phyloP scores from a whole-genome alignment of 1,139 yeast genomes.

The Candida glucosophila region DNA sequence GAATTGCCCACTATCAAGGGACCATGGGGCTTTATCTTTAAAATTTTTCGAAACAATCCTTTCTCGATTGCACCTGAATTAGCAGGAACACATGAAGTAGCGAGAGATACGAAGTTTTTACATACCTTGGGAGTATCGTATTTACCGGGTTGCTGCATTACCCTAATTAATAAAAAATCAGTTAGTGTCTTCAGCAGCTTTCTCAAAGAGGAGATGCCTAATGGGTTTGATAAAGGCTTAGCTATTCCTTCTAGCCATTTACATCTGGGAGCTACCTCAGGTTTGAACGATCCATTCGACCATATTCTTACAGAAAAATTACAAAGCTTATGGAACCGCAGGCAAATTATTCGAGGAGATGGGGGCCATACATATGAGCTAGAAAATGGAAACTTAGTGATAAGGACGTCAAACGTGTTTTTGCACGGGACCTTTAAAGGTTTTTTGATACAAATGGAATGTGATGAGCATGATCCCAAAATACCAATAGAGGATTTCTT shows the following conservation, averaged over 20 bases:
- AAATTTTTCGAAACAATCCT: slow-evolving; percentile 55
- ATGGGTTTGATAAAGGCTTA: slow-evolving; percentile 8
- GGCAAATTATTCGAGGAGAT: slow-evolving; percentile 71
- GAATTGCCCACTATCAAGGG: slow-evolving; percentile 52
- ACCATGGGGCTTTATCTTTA: slow-evolving; percentile 57
- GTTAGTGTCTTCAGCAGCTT: slow-evolving; percentile 34
- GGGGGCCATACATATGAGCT: slow-evolving; percentile 60
- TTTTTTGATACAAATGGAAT: slow-evolving; percentile 50
- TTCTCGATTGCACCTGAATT: slow-evolving; percentile 37
- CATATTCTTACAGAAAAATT: slow-evolving; percentile 44
- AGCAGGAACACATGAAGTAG: slow-evolving; percentile 16
- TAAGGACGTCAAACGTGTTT: slow-evolving; percentile 63
- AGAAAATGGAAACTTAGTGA: slow-evolving; percentile 36
- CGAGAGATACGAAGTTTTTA: slow-evolving; percentile 39
- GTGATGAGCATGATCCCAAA: slow-evolving; percentile 10
- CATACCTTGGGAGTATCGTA: slow-evolving; percentile 54
- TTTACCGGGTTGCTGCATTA: slow-evolving; percentile 39
- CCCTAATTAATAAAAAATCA: slow-evolving; percentile 44
- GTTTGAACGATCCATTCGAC: slow-evolving; percentile 43
- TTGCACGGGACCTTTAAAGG: slow-evolving; percentile 73
- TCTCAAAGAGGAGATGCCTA: slow-evolving; percentile 26
- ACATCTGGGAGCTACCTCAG: slow-evolving; percentile 39
- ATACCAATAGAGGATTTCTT: slow-evolving; percentile 11
- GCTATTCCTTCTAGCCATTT: slow-evolving; percentile 32
- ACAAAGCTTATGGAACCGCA: slow-evolving; percentile 62